Base-by-base conservation (phyloP, 139 green algal species). In the Coccomyxa sp. region DNA sequence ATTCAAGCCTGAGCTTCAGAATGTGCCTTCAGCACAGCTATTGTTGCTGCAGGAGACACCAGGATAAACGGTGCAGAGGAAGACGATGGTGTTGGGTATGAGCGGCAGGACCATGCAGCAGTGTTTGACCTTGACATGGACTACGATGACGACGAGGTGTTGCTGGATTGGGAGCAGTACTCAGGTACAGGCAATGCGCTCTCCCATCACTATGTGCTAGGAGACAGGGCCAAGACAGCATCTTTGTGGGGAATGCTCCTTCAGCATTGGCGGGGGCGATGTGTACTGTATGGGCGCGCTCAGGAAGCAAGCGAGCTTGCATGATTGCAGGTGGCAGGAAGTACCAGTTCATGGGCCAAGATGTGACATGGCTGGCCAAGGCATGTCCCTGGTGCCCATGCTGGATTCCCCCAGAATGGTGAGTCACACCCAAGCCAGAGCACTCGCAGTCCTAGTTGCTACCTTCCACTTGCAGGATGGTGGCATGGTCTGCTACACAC, bases 91-190 rank as follows among this genome's bases (percentile, higher is more conserved):
- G 50, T 64, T 6, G 50, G 50, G 22, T 64, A 31, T 22, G 50
- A 64, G 22, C 50, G 50, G 50, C 50, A 18, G 5, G 50, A 64
- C 27, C 50, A 64, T 64, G 50, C 50, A 3, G 50, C 50, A 64
- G 78, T 88, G 5, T 91, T 91, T 79, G 84, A 91, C 76, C 38
- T 91, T 7, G 79, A 83, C 8, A 77, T 91, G 68, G 86, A 89
- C 27, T 83, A 85, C 68, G 70, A 55, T 50, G 86, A 89, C 38
- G 87, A 82, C 29, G 85, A 91, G n/a, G 79, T 82, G n/a, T 78
- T 91, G 73, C 80, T 91, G 18, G 86, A 91, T 79, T 91, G 86
- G 86, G 86, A 90, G 73, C 81, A 85, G 69, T 91, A 91, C 37
- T 80, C 81, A 34, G 72, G 78, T 79, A 16, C 22, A 10, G 69